phyloP scores from a whole-genome alignment of 75 land plant species.

The Adiantum capillusveneris region DNA sequence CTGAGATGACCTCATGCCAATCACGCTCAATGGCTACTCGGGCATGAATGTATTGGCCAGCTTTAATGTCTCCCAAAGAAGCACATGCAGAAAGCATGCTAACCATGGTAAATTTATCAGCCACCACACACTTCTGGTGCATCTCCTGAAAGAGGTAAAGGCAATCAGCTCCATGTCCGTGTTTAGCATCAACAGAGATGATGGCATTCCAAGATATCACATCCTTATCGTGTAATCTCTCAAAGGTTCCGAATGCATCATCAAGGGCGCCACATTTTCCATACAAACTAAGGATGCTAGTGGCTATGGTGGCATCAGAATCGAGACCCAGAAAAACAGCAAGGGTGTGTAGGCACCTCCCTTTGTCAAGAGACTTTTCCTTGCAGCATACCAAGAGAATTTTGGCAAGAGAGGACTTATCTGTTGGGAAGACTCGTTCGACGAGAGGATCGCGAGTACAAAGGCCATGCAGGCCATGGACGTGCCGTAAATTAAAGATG shows the following conservation, averaged over 20 bases:
- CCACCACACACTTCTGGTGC: conserved; percentile 2
- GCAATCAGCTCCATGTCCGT: conserved; percentile 46
- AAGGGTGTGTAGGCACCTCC: conserved; percentile 44
- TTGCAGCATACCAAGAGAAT: conserved; percentile 59
- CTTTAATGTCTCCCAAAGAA: conserved; percentile 1
- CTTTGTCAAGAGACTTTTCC: conserved; percentile 36
- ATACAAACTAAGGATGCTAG: conserved; percentile 60
- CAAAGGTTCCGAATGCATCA: conserved; percentile 49
- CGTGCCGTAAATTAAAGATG: no score
- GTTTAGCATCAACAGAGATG: conserved; percentile 58
- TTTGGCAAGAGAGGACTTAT: conserved; percentile 30
- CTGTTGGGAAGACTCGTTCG: background rate
- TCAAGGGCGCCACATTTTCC: conserved; percentile 55
- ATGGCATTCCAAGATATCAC: conserved; percentile 68
- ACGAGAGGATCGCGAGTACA: no score
- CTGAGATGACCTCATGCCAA: background rate
- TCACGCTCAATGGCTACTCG: conserved; percentile 8
- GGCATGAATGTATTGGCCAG: conserved; percentile 15
- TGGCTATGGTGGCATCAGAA: conserved; percentile 33
- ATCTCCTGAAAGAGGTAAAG: conserved; percentile 4
- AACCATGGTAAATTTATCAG: conserved; percentile 5
- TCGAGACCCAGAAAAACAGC: conserved; percentile 26
- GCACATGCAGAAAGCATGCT: conserved; percentile 13
- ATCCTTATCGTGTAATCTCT: conserved; percentile 42
- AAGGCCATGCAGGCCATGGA: no score